These are phyloP conservation scores for Candida broadrunensis DNA, from an alignment of 805 yeast species.

Conservation along the genomic window DNA sequence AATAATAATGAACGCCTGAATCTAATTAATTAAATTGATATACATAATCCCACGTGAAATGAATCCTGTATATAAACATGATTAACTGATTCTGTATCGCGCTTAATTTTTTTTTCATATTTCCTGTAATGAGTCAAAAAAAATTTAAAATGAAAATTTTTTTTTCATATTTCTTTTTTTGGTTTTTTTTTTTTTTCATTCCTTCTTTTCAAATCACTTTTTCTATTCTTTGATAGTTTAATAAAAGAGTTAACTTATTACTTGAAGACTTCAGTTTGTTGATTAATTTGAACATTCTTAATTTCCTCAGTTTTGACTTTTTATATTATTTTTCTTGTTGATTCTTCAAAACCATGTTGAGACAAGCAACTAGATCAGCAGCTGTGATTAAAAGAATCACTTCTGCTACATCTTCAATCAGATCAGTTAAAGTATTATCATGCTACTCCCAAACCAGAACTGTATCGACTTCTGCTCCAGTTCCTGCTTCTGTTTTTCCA, in stretches of 20 bases:
- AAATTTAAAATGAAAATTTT: not conserved
- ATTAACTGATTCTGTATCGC: constrained; percentile 35
- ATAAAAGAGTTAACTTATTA: no score
- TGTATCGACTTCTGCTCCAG: not conserved
- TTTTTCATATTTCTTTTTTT: constrained; percentile 7
- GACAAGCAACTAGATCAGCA: constrained; percentile 12
- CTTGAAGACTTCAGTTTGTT: no score
- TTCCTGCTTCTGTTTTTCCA: not conserved
- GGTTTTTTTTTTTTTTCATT: no score
- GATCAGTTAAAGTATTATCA: not conserved
- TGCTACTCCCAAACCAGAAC: not conserved
- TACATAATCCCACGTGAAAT: no score
- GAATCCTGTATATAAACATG: not conserved
- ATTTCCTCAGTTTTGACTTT: not conserved
- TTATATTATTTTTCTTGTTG: not conserved
- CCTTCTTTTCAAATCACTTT: no score
- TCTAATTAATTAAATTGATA: no score
- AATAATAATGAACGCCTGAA: no score
- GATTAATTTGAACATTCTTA: no score
- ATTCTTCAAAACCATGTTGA: constrained; percentile 13
- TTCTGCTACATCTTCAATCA: not conserved
- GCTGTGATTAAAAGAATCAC: constrained; percentile 3
- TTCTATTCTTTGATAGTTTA: no score
- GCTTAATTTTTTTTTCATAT: constrained; percentile 30
- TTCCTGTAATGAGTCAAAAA: constrained; percentile 21